A percentile compares a stretch with the other conserved stretches of the same genome.
Evolutionary conservation across 345 rosid genomes (phyloP).

Genomic region (Salix exigua): DNA sequence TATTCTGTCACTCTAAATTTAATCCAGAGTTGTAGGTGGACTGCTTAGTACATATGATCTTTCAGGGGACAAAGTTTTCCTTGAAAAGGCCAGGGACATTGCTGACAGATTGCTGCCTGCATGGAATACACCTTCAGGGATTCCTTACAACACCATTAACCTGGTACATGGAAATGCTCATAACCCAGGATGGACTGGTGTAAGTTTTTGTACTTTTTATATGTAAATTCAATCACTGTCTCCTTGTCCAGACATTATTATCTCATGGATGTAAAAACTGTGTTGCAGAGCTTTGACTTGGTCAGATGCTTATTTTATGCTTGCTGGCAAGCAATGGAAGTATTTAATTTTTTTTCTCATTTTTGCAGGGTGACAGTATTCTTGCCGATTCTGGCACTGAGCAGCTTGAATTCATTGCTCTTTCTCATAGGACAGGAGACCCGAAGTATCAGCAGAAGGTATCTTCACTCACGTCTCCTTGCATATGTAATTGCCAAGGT

Average conservation of each 20-base stretch:
- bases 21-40: conserved; percentile 89
- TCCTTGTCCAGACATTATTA: not conserved
- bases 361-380: conserved; percentile 76
- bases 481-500: not conserved
- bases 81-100: conserved; percentile 91
- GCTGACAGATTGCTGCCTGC: conserved; percentile 96
- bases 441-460: conserved; percentile 93
- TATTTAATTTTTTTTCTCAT: not conserved
- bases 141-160: conserved; percentile 86
- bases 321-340: conserved; percentile 6
- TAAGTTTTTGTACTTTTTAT: conserved; percentile 38
- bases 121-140: conserved; percentile 79
- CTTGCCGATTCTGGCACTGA: conserved; percentile 99
- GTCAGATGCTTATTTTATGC: not conserved
- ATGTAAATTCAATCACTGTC: not conserved
- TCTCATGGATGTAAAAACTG: not conserved
- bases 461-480: not conserved
- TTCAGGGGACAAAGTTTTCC: conserved; percentile 80
- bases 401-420: conserved; percentile 95
- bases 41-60: conserved; percentile 97
- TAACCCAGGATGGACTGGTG: conserved; percentile 94
- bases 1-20: not conserved
- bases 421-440: conserved; percentile 95
- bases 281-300: not conserved
- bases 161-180: conserved; percentile 70